These are phyloP conservation scores for Dioscorea cayenensis DNA, from an alignment of 116 monocot species.

Conservation along the genomic window DNA sequence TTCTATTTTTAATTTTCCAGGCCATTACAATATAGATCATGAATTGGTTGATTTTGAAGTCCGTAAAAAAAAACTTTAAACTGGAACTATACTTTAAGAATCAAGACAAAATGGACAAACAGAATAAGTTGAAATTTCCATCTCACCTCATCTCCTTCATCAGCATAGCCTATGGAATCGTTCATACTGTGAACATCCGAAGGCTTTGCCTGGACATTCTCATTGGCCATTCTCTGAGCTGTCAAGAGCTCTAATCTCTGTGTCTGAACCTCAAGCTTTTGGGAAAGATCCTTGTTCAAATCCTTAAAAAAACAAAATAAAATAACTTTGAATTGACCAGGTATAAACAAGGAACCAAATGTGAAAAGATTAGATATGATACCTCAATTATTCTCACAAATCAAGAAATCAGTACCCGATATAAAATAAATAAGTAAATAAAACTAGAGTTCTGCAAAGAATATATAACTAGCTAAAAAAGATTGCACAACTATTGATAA, in stretches of 20 bases:
- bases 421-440: no score
- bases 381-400: no score
- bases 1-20: no score
- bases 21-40: no score
- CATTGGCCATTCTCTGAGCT: slow-evolving; percentile 66
- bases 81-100: not conserved
- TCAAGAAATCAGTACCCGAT: no score
- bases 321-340: not conserved
- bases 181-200: slow-evolving; percentile 27
- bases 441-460: no score
- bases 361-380: no score
- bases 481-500: no score
- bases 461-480: no score
- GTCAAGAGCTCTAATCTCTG: slow-evolving; percentile 82
- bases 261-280: slow-evolving; percentile 82
- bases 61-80: not conserved
- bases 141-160: slow-evolving; percentile 97
- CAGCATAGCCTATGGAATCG: slow-evolving; percentile 63
- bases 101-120: not conserved
- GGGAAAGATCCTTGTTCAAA: slow-evolving; percentile 84
- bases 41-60: no score
- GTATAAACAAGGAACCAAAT: not conserved
- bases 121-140: not conserved
- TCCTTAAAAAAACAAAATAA: slow-evolving; percentile 37
- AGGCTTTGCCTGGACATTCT: slow-evolving; percentile 36